Conservation (phyloP, 2,329 filamentous ascomycete genomes). For the Paecilomyces sp. region DNA sequence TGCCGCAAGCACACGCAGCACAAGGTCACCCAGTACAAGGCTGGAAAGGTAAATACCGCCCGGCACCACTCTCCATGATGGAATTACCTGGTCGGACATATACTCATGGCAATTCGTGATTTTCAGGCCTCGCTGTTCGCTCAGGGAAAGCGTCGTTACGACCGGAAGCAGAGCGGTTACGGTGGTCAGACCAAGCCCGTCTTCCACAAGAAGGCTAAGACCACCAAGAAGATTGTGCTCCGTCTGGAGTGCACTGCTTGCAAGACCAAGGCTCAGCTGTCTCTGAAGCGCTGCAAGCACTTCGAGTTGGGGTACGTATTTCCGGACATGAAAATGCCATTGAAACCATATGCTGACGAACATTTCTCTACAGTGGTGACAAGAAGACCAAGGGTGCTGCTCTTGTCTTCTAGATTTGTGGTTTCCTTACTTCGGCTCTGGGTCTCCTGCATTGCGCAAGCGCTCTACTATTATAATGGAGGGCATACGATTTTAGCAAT, state of each 20-base stretch:
- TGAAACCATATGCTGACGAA: slow-evolving; percentile 32
- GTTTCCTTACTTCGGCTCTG: slow-evolving; percentile 36
- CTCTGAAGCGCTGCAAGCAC: slow-evolving; percentile 99
- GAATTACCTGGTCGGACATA: slow-evolving; percentile 11
- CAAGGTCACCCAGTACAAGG: slow-evolving; percentile 96
- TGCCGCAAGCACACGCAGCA: slow-evolving; percentile 90
- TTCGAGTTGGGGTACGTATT: slow-evolving; percentile 92
- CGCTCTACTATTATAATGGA: slow-evolving; percentile 24
- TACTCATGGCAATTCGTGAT: slow-evolving; percentile 13
- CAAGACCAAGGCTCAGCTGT: slow-evolving; percentile 97
- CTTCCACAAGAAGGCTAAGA: slow-evolving; percentile 99
- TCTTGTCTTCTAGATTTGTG: slow-evolving; percentile 86
- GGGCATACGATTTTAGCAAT: slow-evolving; percentile 33
- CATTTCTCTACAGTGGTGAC: slow-evolving; percentile 69
- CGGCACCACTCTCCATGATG: slow-evolving; percentile 10
- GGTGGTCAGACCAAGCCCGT: slow-evolving; percentile 99
- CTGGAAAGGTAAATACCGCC: slow-evolving; percentile 63
- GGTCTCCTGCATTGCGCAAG: slow-evolving; percentile 33
- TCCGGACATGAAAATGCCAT: not conserved
- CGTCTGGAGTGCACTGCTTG: slow-evolving; percentile 94
- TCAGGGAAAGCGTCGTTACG: slow-evolving; percentile 99
- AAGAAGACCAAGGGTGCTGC: slow-evolving; percentile 99
- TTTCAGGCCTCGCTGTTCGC: slow-evolving; percentile 78
- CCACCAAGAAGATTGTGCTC: slow-evolving; percentile 99
- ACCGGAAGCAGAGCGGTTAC: slow-evolving; percentile 98